Evolutionary conservation across 1,284 basidiomycete species (phyloP), one percentile per base, ranked within the genome.

Genomic region (Erythrobasidium hasegawianum): DNA sequence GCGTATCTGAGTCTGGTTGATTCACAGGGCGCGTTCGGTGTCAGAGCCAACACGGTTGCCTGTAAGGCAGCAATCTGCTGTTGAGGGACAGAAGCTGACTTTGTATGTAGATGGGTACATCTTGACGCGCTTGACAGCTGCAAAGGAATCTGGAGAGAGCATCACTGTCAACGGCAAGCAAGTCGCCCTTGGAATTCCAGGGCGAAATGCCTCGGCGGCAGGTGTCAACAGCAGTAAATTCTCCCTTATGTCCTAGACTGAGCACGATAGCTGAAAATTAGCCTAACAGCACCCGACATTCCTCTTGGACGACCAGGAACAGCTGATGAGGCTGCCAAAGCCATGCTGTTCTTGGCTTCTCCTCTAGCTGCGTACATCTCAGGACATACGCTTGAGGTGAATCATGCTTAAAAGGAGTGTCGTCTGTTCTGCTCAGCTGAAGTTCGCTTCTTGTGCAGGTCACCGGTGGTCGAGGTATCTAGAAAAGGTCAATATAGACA

Each of bases 91-190:
- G n/a, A n/a, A n/a, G n/a, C n/a, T n/a, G n/a, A n/a, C n/a, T n/a
- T n/a, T n/a, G n/a, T n/a, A n/a, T 20, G 22, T 2, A 56, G 55
- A 53, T 41, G 65, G 69, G 18, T 70, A 69, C 57, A 71, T 73
- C 57, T 50, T 64, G 8, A 73, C 72, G 2, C 70, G 72, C 5
- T 39, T 73, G 33, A 73, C 64, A n/a, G 68, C 53, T 22, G 56
- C 53, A 24, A 59, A 61, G 78, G 89, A 89, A 74, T 82, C 81
- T 0, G 90, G 89, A 49, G 86, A 79, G 55, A 81, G 81, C 49
- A 90, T 92, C 76, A 85, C 87, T 75, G 87, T 92, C 60, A 84
- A 85, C 70, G 90, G 89, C 14, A 88, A 90, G 81, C 86, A 87
- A 76, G 87, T 91, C 68, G 84, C 87, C 7, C 81, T 92, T 9